These are phyloP conservation scores for Kwoniella shivajii DNA, from an alignment of 1,284 basidiomycete genomes.

Conservation along the genomic window DNA sequence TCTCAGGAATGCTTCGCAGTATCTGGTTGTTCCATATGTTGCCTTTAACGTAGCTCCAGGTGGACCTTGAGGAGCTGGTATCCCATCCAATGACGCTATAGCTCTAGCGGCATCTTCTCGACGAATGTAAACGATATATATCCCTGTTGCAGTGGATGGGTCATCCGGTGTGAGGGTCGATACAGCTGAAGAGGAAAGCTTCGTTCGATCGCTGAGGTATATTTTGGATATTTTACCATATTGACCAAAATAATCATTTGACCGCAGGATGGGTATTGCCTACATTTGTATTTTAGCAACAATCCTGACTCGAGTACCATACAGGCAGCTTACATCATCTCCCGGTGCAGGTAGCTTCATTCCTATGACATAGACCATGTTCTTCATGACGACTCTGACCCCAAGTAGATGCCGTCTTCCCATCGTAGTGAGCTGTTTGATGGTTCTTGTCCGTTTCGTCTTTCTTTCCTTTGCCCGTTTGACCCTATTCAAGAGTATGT, in stretches of 20 bases:
- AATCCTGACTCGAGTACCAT: neutral
- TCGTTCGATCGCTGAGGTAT: slow-evolving; percentile 83
- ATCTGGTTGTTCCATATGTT: slow-evolving; percentile 95
- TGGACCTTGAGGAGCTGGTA: slow-evolving; percentile 74
- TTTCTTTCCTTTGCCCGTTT: slow-evolving; percentile 95
- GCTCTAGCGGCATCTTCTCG: slow-evolving; percentile 93
- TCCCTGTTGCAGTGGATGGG: slow-evolving; percentile 65
- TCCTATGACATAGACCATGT: slow-evolving; percentile 94
- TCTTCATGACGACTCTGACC: slow-evolving; percentile 94
- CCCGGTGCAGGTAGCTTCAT: slow-evolving; percentile 69
- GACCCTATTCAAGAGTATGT: slow-evolving; percentile 63
- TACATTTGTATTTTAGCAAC: slow-evolving; percentile 46
- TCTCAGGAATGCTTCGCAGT: slow-evolving; percentile 94
- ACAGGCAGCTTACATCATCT: slow-evolving; percentile 70
- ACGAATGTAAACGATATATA: slow-evolving; percentile 95
- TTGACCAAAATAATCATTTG: slow-evolving; percentile 96
- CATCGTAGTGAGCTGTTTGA: slow-evolving; percentile 89
- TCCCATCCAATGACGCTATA: slow-evolving; percentile 90
- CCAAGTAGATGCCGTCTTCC: slow-evolving; percentile 88
- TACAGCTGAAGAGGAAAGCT: slow-evolving; percentile 35
- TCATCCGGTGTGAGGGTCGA: slow-evolving; percentile 57
- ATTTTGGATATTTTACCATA: slow-evolving; percentile 98
- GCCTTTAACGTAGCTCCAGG: slow-evolving; percentile 80
- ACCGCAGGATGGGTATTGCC: slow-evolving; percentile 91
- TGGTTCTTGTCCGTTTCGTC: slow-evolving; percentile 90